Evolutionary conservation across 306 rosid species (phyloP).

Genomic region (Gillenia trifoliata): DNA sequence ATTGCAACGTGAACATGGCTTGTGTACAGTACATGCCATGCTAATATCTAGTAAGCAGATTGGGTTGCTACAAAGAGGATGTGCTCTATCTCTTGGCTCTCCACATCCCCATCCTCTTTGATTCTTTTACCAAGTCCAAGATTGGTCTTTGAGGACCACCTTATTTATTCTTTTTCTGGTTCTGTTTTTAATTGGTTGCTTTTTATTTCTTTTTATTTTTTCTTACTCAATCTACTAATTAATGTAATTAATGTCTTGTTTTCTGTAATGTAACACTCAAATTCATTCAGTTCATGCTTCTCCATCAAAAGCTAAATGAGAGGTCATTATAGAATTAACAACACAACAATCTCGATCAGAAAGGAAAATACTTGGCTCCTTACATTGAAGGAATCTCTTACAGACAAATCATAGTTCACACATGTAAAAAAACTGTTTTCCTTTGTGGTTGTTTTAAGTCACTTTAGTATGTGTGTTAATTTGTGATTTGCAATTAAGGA

Average conservation of each 20-base stretch:
- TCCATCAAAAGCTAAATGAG: neutral
- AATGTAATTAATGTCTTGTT: too few relatives aligned
- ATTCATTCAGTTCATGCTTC: neutral
- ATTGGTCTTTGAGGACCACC: neutral
- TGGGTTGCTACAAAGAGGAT: neutral
- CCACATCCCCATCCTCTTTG: neutral
- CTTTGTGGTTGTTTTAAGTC: neutral
- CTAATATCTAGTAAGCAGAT: neutral
- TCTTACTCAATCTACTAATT: neutral
- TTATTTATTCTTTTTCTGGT: too few relatives aligned
- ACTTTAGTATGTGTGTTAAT: neutral
- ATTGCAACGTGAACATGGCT: neutral
- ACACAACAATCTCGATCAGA: neutral
- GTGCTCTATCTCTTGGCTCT: neutral
- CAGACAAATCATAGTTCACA: neutral
- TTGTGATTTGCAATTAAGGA: neutral
- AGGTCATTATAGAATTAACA: neutral
- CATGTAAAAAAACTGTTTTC: neutral
- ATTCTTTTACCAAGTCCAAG: neutral
- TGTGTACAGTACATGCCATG: too few relatives aligned
- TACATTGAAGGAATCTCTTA: neutral
- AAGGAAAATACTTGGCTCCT: neutral
- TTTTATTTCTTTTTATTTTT: neutral
- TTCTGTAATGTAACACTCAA: neutral
- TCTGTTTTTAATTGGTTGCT: neutral